Conservation (phyloP, 192 early-diverging fungal genomes). For the Coemansia guatemalensis region DNA sequence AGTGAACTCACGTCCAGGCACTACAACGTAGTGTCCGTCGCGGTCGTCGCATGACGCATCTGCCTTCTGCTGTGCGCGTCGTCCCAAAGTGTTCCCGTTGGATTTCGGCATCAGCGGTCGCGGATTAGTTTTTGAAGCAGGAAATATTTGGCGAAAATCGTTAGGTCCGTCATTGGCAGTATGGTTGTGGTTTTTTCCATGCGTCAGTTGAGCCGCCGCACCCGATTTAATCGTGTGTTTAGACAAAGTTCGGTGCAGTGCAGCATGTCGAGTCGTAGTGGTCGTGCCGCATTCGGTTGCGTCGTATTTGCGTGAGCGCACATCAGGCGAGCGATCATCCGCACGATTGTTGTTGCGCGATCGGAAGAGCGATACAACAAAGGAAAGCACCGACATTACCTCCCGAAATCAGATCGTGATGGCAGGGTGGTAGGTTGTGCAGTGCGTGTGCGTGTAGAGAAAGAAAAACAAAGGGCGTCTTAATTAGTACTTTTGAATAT, state of each 20-base stretch:
- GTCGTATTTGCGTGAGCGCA: neutral
- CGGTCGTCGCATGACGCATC: conserved; percentile 75
- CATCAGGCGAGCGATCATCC: conserved; percentile 5
- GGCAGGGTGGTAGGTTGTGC: neutral
- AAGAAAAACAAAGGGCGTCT: neutral
- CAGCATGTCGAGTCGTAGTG: neutral
- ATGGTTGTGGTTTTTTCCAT: conserved; percentile 9
- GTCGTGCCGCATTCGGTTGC: conserved; percentile 3
- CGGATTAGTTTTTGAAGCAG: conserved; percentile 34
- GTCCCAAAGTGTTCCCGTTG: conserved; percentile 7
- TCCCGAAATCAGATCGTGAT: neutral
- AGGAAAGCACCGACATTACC: conserved; percentile 50
- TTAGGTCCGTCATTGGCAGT: conserved; percentile 28
- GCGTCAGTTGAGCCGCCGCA: neutral
- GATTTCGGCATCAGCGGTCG: conserved; percentile 32
- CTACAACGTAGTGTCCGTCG: conserved; percentile 91
- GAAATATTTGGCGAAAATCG: conserved; percentile 37
- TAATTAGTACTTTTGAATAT: conserved; percentile 17
- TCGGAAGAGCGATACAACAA: conserved; percentile 52
- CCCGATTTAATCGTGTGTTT: conserved; percentile 36
- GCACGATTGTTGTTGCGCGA: conserved; percentile 36
- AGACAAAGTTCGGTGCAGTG: conserved; percentile 7
- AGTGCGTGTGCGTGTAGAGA: neutral
- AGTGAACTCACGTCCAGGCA: conserved; percentile 69
- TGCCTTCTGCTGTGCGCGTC: conserved; percentile 47